Evolutionary conservation across 2,329 filamentous ascomycete genomes (phyloP).

Genomic region (Epicoccum sorghinum): DNA sequence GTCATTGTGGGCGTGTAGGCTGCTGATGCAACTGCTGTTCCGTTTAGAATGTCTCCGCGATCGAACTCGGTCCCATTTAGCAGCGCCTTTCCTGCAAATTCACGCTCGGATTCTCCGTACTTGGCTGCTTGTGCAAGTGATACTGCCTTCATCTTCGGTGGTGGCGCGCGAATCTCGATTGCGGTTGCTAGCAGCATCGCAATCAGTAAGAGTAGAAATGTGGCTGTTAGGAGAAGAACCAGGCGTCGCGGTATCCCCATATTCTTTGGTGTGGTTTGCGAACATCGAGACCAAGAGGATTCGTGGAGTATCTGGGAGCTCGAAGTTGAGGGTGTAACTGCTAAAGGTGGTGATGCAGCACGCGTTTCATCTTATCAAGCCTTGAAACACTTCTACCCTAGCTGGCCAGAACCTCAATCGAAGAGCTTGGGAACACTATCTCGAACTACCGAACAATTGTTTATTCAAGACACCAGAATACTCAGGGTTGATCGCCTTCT

Average conservation of each 20-base stretch:
- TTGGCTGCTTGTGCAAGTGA: constrained; percentile 36
- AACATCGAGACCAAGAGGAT: background rate
- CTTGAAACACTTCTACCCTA: constrained; percentile 16
- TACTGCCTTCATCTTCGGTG: constrained; percentile 31
- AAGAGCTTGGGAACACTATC: too few relatives aligned
- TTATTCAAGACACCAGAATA: background rate
- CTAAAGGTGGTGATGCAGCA: constrained; percentile 22
- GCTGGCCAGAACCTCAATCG: background rate
- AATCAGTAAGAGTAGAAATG: constrained; percentile 36
- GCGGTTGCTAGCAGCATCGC: constrained; percentile 36
- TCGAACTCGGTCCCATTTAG: constrained; percentile 40
- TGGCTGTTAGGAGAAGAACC: constrained; percentile 31
- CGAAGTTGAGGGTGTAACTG: background rate
- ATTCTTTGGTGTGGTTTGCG: background rate
- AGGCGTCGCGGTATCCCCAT: constrained; percentile 33
- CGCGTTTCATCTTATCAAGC: constrained; percentile 25
- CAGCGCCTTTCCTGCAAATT: constrained; percentile 29
- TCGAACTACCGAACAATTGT: background rate
- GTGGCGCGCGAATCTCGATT: constrained; percentile 35
- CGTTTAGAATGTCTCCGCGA: constrained; percentile 34
- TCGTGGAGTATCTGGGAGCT: background rate
- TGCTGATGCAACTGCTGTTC: constrained; percentile 23
- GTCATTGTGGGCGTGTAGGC: constrained; percentile 26
- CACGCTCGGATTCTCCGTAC: constrained; percentile 20
- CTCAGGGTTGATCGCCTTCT: background rate